Base-by-base conservation (phyloP, 768 basidiomycete genomes). In the Collybia sordida region DNA sequence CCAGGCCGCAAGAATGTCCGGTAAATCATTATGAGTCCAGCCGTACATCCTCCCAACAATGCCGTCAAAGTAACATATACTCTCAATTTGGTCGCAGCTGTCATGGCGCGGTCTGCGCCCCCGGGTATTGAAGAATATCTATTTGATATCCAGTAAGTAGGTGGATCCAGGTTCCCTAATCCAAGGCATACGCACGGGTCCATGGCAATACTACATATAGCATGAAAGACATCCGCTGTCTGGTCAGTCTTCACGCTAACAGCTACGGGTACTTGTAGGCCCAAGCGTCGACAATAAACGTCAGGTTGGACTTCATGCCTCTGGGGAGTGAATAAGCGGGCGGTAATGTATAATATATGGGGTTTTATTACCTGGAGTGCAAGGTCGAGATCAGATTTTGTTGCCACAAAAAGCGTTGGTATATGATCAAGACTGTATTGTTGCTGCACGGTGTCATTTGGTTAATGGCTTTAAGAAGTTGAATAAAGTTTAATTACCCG, bases 231-330 rank as follows among this genome's bases (percentile, higher is more conserved):
- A 62, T 92, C 90, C 22, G 90, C 91, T 9, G 78, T 85, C 64
- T 93, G 89, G 40, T 84, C 88, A 3, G 85, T 85, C 68, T 87
- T 88, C 38, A 95, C 86, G 66, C 92, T 95, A 23, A 98, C 93
- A 2, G 96, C 86, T 39, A 98, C 93, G 22, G 96, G 96, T 4
- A 96, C 93, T 55, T 89, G 91, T n/a, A 99, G 75, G 7, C 85
- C 83, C 44, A 98, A 70, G 52, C 93, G 78, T 63, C 94, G 77
- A 65, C 93, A 96, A 64, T 99, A 99, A 11, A 95, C 93, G 63
- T 98, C 96, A 31, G 96, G 96, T 63, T 99, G 96, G 18, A 98
- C 95, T 74, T 99, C 96, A 65, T 98, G 96, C 64, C 96, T 78
- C 89, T 97, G 63, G 17, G 50, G 51, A 37, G 45, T 54, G 36